Conservation (phyloP, 2,329 filamentous ascomycete genomes). For the Chaetoscypha palmicola region DNA sequence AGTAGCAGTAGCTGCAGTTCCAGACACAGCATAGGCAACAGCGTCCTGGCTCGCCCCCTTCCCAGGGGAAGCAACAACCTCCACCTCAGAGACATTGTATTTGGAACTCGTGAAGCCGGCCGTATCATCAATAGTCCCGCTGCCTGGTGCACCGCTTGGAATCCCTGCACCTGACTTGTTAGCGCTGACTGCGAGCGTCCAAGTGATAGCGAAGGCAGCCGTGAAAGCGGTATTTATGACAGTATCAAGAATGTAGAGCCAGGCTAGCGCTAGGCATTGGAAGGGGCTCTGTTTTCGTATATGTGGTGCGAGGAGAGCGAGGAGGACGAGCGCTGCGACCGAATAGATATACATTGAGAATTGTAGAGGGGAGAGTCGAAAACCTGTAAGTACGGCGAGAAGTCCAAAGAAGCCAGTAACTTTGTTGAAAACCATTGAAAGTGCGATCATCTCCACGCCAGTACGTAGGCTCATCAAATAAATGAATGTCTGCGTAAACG, state of each 20-base stretch:
- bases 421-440: constrained; percentile 85
- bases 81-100: constrained; percentile 51
- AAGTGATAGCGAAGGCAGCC: constrained; percentile 70
- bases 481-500: constrained; percentile 61
- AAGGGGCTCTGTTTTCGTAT: constrained; percentile 73
- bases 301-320: constrained; percentile 67
- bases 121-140: constrained; percentile 46
- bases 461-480: constrained; percentile 81
- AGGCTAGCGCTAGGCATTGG: constrained; percentile 73
- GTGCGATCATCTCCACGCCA: constrained; percentile 75
- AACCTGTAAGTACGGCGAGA: constrained; percentile 81
- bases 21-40: constrained; percentile 38
- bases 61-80: constrained; percentile 43
- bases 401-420: constrained; percentile 85
- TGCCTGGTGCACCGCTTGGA: constrained; percentile 32
- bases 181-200: constrained; percentile 66
- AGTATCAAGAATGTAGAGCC: constrained; percentile 78
- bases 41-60: constrained; percentile 45
- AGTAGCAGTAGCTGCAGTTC: constrained; percentile 33
- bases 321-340: constrained; percentile 59
- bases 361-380: constrained; percentile 73
- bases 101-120: constrained; percentile 59
- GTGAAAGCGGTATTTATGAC: constrained; percentile 78
- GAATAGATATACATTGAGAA: constrained; percentile 91
- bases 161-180: constrained; percentile 35